Evolutionary conservation across 1,284 basidiomycete species (phyloP).

Genomic region (Mycena citricolor): DNA sequence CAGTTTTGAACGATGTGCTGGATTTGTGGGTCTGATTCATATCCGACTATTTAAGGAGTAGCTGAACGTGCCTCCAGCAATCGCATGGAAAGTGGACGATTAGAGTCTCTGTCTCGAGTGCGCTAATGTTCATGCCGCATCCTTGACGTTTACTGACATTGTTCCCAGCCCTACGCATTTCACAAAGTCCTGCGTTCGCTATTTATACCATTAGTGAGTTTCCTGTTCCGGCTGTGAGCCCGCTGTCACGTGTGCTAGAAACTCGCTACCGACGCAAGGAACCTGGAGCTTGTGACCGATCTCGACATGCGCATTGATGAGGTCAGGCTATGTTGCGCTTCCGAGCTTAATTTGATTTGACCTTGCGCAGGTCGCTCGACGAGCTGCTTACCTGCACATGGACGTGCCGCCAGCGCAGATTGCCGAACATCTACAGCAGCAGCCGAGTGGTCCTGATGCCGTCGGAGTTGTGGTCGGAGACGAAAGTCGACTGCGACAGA

Average conservation of each 20-base stretch:
- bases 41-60: slow-evolving; percentile 3
- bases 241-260: slow-evolving; percentile 25
- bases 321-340: slow-evolving; percentile 36
- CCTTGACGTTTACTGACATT: slow-evolving; percentile 1
- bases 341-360: neutral
- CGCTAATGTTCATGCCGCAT: slow-evolving; percentile 33
- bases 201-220: slow-evolving; percentile 63
- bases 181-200: slow-evolving; percentile 82
- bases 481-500: slow-evolving; percentile 78
- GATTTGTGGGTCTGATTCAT: slow-evolving; percentile 58
- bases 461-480: slow-evolving; percentile 75
- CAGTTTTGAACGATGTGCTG: slow-evolving; percentile 85
- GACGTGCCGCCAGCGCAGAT: slow-evolving; percentile 46
- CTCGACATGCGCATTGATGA: slow-evolving; percentile 77
- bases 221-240: neutral
- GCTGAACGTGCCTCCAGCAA: slow-evolving; percentile 34
- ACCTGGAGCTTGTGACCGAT: slow-evolving; percentile 66
- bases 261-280: slow-evolving; percentile 71
- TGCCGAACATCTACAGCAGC: slow-evolving; percentile 37
- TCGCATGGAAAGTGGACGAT: slow-evolving; percentile 79
- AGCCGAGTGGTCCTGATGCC: slow-evolving; percentile 38
- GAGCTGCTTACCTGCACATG: slow-evolving; percentile 55
- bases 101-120: slow-evolving; percentile 61
- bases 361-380: slow-evolving; percentile 46
- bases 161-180: slow-evolving; percentile 70